Evolutionary conservation across 306 rosid genomes (phyloP), one percentile per base, ranked within the genome.

Genomic region (Malus fusca): DNA sequence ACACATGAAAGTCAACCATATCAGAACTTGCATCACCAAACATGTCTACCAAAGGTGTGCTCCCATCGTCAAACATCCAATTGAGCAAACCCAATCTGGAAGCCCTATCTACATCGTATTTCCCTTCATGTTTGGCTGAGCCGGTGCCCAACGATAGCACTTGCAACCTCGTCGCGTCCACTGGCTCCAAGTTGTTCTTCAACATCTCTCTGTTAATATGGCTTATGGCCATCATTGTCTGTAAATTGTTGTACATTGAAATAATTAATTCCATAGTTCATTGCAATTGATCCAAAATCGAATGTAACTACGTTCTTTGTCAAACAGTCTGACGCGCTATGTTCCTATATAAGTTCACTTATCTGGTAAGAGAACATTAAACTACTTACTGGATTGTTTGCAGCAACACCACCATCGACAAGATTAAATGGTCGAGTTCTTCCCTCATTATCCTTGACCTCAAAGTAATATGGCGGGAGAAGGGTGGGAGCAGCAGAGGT

Each of bases 401-500:
- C 88, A 8, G 83, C 88, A 26, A 87, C 61, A 0, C 77, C 86
- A 11, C 88, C 90, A 5, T 87, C 88, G 5, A 87, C 25, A 37
- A 87, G 79, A 66, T 87, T 77, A 30, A 59, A 87, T 0, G 46
- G 21, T 37, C 77, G 77, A 52, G 68, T 61, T 0, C 42, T 73
- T 17, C 83, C 85, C 14, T 53, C 52, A 0, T 37, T 28, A 61
- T 84, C 83, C 18, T 48, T 70, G 4, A 79, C 63, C 18, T 75
- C 75, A 4, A 87, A 87, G 82, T 65, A 60, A 74, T 84, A 81
- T 19, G 86, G 26, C 0, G 90, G 90, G 4, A 84, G 78, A 55
- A 25, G 74, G 5, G 88, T 81, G 18, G 90, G 88, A 3, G 88
- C 88, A 0, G 88, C 90, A 1, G 88, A 87, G 21, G 90, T 87